Base-by-base conservation (phyloP, 768 basidiomycete species). In the Nidularia sp. region DNA sequence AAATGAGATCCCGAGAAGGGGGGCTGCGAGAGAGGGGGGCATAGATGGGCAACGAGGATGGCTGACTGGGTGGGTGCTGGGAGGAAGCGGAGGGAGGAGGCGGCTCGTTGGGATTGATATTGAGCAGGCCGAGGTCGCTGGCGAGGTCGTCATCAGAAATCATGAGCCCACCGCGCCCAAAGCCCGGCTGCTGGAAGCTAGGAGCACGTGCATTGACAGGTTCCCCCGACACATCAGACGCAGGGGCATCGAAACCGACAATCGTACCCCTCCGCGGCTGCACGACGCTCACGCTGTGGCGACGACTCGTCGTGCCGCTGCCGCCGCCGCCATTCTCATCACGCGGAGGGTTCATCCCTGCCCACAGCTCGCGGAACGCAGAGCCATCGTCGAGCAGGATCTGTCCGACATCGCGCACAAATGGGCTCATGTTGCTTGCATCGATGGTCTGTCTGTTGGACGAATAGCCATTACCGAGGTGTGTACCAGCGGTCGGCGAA, bases 281-380 rank as follows among this genome's bases (percentile, higher is more conserved):
- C 9, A 91, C 88, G 59, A 91, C 81, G 55, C 85, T 88, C 58
- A 93, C 90, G 53, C 88, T 90, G 57, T 93, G 90, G 15, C 91
- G 73, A 35, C 91, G 72, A 57, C 88, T 91, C 5, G 91, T 90
- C 4, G 89, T 87, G 2, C 90, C 91, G 58, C 90, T 92, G 0
- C 84, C 85, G 12, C 74, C 74, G 34, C 74, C 74, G 5, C 81
- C 83, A 46, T 79, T 80, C 64, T 86, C 83, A 54, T 85, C 84
- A 34, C 79, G 74, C 3, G 79, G 83, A 0, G 78, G 80, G 53
- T 83, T 72, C 75, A 79, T 80, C n/a, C 85, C 82, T 0, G 84
- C 76, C 88, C 88, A 91, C 3, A 90, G 73, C 56, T 90, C 86
- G 34, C 86, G 75, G 58, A 90, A 80, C 0, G 84, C 83, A 0